A percentile compares a stretch with the other conserved stretches of the same genome.
phyloP scores from a whole-genome alignment of 2,329 filamentous ascomycete species.

The Canariomyces notabilis region DNA sequence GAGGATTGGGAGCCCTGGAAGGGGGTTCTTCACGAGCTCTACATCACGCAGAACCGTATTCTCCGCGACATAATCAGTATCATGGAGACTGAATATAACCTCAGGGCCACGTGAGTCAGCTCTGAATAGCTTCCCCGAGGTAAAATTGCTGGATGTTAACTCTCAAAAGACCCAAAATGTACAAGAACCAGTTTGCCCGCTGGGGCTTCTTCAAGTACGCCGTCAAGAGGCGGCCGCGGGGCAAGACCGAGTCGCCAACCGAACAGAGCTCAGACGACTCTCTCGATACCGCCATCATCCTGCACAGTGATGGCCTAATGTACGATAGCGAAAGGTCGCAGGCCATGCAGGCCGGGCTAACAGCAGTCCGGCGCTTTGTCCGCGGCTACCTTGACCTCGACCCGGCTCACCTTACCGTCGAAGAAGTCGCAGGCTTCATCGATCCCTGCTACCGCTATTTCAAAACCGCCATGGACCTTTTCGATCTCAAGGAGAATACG shows the following conservation, averaged over 20 bases:
- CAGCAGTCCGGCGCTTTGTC: slow-evolving; percentile 22
- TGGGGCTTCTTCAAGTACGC: slow-evolving; percentile 27
- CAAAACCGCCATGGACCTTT: slow-evolving; percentile 24
- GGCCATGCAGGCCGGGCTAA: slow-evolving; percentile 20
- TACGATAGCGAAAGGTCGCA: slow-evolving; percentile 17
- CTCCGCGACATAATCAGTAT: slow-evolving; percentile 24
- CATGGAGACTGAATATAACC: slow-evolving; percentile 24
- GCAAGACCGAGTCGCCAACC: slow-evolving; percentile 9
- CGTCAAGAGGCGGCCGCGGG: slow-evolving; percentile 19
- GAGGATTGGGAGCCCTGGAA: slow-evolving; percentile 27
- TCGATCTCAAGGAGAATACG: slow-evolving; percentile 21
- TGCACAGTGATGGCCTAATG: slow-evolving; percentile 6
- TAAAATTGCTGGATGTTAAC: background rate
- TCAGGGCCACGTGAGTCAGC: slow-evolving; percentile 23
- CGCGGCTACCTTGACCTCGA: slow-evolving; percentile 20
- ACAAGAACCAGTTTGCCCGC: slow-evolving; percentile 25
- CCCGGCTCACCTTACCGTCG: slow-evolving; percentile 13
- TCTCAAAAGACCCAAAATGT: slow-evolving; percentile 24
- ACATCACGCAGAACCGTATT: slow-evolving; percentile 25
- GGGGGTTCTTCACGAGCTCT: slow-evolving; percentile 21
- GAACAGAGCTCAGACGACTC: slow-evolving; percentile 9
- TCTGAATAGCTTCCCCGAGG: background rate
- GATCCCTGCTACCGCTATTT: slow-evolving; percentile 26
- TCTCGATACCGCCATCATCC: slow-evolving; percentile 4
- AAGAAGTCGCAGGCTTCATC: slow-evolving; percentile 21